These are phyloP conservation scores for Turnera subulata DNA, from an alignment of 345 rosid genomes.

Conservation along the genomic window DNA sequence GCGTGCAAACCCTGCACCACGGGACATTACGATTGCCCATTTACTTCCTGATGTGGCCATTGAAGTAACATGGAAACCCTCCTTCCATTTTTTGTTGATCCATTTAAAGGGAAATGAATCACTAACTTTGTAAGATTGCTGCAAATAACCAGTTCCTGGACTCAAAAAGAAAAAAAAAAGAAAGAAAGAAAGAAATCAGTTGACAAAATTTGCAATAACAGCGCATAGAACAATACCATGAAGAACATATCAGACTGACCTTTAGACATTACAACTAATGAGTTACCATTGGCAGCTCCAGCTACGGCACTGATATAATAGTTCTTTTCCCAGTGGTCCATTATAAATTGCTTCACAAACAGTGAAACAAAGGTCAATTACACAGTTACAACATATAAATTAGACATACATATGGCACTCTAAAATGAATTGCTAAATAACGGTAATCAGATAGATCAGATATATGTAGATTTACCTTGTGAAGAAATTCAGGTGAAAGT, in stretches of 20 bases:
- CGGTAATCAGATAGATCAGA: conserved; percentile 4
- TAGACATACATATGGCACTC: background rate
- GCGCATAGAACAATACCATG: too few species aligned
- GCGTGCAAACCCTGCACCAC: conserved; percentile 71
- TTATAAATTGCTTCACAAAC: too few species aligned
- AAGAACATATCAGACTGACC: too few species aligned
- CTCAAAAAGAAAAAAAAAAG: too few species aligned
- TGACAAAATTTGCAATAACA: too few species aligned
- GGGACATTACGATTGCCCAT: conserved; percentile 98
- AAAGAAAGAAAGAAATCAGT: too few species aligned
- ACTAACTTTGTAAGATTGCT: conserved; percentile 94
- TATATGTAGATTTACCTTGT: conserved; percentile 50
- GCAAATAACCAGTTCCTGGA: conserved; percentile 70
- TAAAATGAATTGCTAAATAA: too few species aligned
- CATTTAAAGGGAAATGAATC: conserved; percentile 93
- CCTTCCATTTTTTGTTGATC: conserved; percentile 97
- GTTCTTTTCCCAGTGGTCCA: conserved; percentile 98
- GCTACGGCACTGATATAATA: conserved; percentile 91
- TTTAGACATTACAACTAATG: conserved; percentile 93
- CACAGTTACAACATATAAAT: background rate
- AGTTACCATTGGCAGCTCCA: conserved; percentile 86
- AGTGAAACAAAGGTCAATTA: too few species aligned
- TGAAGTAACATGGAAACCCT: conserved; percentile 85
- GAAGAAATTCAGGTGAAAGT: conserved; percentile 70
- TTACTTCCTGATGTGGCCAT: conserved; percentile 93